Evolutionary conservation across 805 yeast genomes (phyloP), one percentile per base, ranked within the genome.

Genomic region (Kuraishia capsulata): DNA sequence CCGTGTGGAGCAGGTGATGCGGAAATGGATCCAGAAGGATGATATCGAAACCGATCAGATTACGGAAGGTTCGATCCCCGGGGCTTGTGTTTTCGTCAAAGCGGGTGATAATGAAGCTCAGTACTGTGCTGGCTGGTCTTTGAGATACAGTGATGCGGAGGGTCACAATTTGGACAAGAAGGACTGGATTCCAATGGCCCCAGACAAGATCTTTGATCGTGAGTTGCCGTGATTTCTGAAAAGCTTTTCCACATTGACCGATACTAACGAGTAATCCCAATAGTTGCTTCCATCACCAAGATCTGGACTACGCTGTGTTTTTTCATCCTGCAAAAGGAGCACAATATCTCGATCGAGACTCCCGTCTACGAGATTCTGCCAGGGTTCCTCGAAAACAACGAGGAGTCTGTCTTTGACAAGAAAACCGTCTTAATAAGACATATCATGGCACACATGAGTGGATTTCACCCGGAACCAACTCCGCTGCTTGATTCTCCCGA

Each of bases 181-280:
- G 5, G 34, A 31, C 21, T 31, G 34, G 34, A 21, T 31, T 17
- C n/a, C 14, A 21, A 31, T 31, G 34, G 20, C 34, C 21, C 14
- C 18, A 5, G 34, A 31, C 34, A 31, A 21, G 13, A 17, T 31
- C 20, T 31, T 31, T 17, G 34, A 31, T 21, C n/a, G 28, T 25
- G 13, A 25, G 28, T 25, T 25, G 13, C 28, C 10, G 28, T 10
- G 28, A 25, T 25, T 10, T 13, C 11, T n/a, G n/a, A n/a, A n/a
- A n/a, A n/a, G n/a, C n/a, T n/a, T 10, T 25, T 25, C 13, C 10
- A 10, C 28, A 25, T 25, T 13, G 28, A 25, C 11, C 28, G 11
- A 10, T 10, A 10, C 28, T 25, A 10, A 10, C 13, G 13, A 25
- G 11, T 10, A 13, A 25, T 10, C 10, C 28, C 10, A 10, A 25